phyloP scores from a whole-genome alignment of 441 rosid species.

The Theobroma grandiflorum region DNA sequence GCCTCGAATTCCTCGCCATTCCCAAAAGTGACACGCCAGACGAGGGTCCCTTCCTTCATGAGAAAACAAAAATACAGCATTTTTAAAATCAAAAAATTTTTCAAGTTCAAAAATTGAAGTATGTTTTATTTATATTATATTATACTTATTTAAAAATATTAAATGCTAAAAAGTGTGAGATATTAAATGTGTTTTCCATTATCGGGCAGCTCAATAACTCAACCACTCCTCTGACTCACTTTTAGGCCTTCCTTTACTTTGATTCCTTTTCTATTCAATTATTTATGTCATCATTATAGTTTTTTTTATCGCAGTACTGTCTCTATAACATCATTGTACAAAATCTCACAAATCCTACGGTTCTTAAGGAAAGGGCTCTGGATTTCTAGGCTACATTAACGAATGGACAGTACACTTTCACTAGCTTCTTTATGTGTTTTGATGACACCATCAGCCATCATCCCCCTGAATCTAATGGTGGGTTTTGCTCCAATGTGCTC shows the following conservation, averaged over 20 bases:
- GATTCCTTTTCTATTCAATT: constrained; percentile 67
- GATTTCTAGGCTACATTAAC: constrained; percentile 24
- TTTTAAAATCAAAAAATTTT: not conserved
- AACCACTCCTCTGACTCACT: constrained; percentile 90
- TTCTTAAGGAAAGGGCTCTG: constrained; percentile 35
- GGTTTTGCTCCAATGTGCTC: constrained; percentile 18
- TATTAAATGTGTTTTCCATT: constrained; percentile 49
- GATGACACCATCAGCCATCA: constrained; percentile 48
- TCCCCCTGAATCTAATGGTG: constrained; percentile 29
- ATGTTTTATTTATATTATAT: not conserved
- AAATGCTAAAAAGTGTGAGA: constrained; percentile 20
- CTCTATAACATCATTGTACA: constrained; percentile 20
- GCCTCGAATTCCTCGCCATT: constrained; percentile 56
- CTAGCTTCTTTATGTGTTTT: constrained; percentile 1
- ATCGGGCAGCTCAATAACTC: constrained; percentile 83
- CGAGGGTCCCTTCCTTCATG: constrained; percentile 49
- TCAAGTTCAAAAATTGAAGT: not conserved
- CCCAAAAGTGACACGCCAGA: constrained; percentile 56
- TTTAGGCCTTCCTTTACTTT: constrained; percentile 51
- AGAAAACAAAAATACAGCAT: constrained; percentile 26
- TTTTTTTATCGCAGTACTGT: constrained; percentile 24
- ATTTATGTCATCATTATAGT: constrained; percentile 36
- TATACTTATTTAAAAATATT: not conserved
- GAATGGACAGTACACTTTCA: constrained; percentile 24
- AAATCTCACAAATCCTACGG: constrained; percentile 41